phyloP scores from a whole-genome alignment of 1,284 basidiomycete genomes.

The Leccinum solheimii region DNA sequence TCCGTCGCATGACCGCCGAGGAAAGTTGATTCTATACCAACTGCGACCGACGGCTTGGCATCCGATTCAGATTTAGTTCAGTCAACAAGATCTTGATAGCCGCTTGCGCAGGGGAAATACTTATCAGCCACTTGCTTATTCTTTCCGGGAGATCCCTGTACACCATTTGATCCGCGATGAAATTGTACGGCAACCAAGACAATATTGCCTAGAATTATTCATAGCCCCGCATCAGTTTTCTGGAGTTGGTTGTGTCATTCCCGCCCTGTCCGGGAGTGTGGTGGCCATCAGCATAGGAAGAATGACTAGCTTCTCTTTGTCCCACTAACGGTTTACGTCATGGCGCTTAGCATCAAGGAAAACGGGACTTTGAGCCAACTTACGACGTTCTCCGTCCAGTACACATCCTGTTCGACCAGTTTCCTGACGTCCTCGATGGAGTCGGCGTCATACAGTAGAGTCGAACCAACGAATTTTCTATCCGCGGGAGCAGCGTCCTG shows the following conservation, averaged over 20 bases:
- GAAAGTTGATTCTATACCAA: background rate
- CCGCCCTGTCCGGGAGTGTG: slow-evolving; percentile 29
- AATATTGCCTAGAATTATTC: background rate
- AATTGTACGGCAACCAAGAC: background rate
- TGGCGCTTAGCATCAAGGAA: slow-evolving; percentile 5
- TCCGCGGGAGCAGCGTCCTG: slow-evolving; percentile 34
- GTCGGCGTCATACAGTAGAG: slow-evolving; percentile 49
- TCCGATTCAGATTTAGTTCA: background rate
- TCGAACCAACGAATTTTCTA: slow-evolving; percentile 51
- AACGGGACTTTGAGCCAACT: slow-evolving; percentile 28
- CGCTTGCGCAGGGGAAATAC: background rate
- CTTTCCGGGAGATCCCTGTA: slow-evolving; percentile 1
- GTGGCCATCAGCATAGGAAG: slow-evolving; percentile 44
- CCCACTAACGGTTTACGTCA: slow-evolving; percentile 32
- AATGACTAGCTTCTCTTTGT: slow-evolving; percentile 43
- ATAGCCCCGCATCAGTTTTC: slow-evolving; percentile 15
- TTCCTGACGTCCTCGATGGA: slow-evolving; percentile 48
- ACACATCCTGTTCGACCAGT: slow-evolving; percentile 53
- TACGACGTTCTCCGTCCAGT: slow-evolving; percentile 56
- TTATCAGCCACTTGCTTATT: background rate
- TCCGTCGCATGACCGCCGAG: background rate
- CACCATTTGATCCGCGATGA: slow-evolving; percentile 7
- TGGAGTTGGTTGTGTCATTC: slow-evolving; percentile 23
- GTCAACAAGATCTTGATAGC: background rate
- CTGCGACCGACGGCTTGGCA: background rate